phyloP scores from a whole-genome alignment of 768 basidiomycete genomes.

The Pulveroboletus sp. region DNA sequence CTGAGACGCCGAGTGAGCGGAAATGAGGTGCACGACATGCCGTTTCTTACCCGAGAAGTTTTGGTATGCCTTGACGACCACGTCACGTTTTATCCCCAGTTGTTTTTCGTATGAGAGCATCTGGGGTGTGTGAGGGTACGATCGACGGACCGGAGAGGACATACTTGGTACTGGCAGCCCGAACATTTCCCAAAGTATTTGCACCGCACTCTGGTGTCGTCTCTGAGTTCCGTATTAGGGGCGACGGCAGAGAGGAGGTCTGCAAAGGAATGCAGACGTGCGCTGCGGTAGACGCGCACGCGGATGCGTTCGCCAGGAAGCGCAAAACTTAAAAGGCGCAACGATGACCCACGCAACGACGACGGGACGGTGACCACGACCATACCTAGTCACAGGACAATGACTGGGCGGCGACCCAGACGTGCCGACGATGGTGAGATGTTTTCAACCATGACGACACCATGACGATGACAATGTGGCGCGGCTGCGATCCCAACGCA shows the following conservation, averaged over 20 bases:
- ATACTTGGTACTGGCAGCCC: slow-evolving; percentile 92
- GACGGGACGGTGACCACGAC: too few species aligned
- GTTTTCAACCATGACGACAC: too few species aligned
- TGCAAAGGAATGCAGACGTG: slow-evolving; percentile 68
- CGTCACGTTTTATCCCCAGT: slow-evolving; percentile 79
- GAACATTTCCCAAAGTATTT: slow-evolving; percentile 86
- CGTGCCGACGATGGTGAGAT: too few species aligned
- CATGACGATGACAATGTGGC: too few species aligned
- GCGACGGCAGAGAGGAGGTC: slow-evolving; percentile 64
- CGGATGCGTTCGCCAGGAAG: slow-evolving; percentile 80
- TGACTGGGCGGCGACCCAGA: too few species aligned
- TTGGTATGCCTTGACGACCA: slow-evolving; percentile 78
- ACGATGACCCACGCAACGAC: slow-evolving; percentile 87
- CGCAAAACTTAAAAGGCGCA: slow-evolving; percentile 77
- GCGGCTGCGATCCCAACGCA: too few species aligned
- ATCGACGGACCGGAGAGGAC: slow-evolving; percentile 12
- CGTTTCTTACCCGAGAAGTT: slow-evolving; percentile 53
- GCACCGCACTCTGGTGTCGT: slow-evolving; percentile 64
- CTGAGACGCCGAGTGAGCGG: too few species aligned
- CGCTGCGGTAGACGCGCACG: slow-evolving; percentile 66
- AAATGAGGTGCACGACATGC: too few species aligned
- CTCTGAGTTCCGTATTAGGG: slow-evolving; percentile 63
- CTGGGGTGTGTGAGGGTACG: slow-evolving; percentile 32
- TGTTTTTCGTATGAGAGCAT: slow-evolving; percentile 88
- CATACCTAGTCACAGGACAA: too few species aligned